Evolutionary conservation across 371 early-diverging fungal species (phyloP), one percentile per base, ranked within the genome.

Genomic region (Zopfochytrium polystomum): DNA sequence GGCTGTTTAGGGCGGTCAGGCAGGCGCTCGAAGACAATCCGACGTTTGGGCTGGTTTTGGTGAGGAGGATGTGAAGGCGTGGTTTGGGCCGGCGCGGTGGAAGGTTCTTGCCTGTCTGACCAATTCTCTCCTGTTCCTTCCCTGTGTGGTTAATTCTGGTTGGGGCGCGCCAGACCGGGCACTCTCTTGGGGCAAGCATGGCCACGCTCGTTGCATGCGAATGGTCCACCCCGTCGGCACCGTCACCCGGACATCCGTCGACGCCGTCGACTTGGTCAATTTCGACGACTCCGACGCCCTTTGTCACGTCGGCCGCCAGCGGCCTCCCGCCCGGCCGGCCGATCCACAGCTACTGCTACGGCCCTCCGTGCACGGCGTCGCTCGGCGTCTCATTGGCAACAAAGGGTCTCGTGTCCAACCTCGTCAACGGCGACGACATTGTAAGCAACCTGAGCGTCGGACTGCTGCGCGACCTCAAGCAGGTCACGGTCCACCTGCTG

Each of bases 131-230:
- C n/a, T n/a, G n/a, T n/a, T n/a, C n/a, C n/a, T n/a, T n/a, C n/a
- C n/a, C n/a, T n/a, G n/a, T n/a, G n/a, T n/a, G n/a, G n/a, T n/a
- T n/a, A n/a, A 20, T 53, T 53, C 23, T 43, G 22, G 26, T 29
- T 50, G 50, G 1, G 1, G 18, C 62, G 26, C 2, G 58, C 6
- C 20, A 65, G 65, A 73, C 74, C 29, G 79, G 79, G 1, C 79
- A 78, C 55, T 66, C 67, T 32, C 62, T 78, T 11, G 79, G 79
- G 18, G 79, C 65, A 3, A 76, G 76, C 3, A 68, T 72, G 29
- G 79, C 79, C 7, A 68, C 71, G 2, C 55, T 78, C 1, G 53
- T 78, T 34, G 68, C 79, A 2, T 45, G 71, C 7, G 35, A 74
- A 23, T 76, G 76, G 76, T 59, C 72, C 7, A 49, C 53, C 42